These are phyloP conservation scores for Myrica gale DNA, from an alignment of 306 rosid species.

Conservation along the genomic window DNA sequence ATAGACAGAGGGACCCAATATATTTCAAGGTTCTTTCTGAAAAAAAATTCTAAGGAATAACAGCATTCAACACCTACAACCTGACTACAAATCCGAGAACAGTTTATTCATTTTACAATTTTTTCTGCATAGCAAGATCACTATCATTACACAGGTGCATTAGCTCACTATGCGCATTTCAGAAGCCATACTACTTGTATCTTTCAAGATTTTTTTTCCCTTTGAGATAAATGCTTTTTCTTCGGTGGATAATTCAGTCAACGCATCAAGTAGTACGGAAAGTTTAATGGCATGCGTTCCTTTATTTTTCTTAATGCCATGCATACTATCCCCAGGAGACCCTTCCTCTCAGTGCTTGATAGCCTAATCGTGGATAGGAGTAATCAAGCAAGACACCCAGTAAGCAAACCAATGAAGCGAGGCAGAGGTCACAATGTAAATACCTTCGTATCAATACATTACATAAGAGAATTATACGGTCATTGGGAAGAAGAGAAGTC, in stretches of 20 bases:
- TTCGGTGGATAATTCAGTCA: neutral
- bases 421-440: constrained; percentile 17
- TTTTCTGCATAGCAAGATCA: neutral
- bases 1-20: constrained; percentile 7
- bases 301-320: no score
- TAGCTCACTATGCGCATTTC: neutral
- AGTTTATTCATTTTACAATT: constrained; percentile 7
- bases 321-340: neutral
- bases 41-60: constrained; percentile 10
- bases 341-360: neutral
- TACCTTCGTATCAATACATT: constrained; percentile 83
- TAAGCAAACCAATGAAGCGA: constrained; percentile 18
- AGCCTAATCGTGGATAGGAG: neutral
- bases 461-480: constrained; percentile 68
- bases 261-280: neutral
- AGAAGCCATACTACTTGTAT: neutral
- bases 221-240: neutral
- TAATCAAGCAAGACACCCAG: constrained; percentile 19
- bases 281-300: neutral
- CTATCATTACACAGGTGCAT: neutral
- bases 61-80: constrained; percentile 8
- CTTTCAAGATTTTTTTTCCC: neutral
- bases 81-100: constrained; percentile 5
- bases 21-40: constrained; percentile 8
- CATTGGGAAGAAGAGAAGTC: constrained; percentile 77